phyloP scores from a whole-genome alignment of 1,284 basidiomycete species.

The Xerocomus amazonicus region DNA sequence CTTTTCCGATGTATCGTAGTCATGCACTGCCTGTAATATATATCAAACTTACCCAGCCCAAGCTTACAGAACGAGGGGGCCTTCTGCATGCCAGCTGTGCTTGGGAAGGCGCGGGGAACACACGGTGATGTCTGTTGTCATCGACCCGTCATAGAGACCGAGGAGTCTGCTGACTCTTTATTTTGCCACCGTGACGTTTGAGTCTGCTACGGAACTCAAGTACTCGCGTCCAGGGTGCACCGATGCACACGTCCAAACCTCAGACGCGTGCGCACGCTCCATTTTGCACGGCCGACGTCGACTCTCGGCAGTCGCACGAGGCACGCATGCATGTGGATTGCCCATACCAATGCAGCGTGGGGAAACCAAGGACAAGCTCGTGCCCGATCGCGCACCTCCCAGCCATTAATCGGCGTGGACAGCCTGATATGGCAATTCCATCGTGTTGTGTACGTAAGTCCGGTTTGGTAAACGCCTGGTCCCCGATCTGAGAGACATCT shows the following conservation, averaged over 20 bases:
- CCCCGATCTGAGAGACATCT: constrained; percentile 4
- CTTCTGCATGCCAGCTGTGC: constrained; percentile 3
- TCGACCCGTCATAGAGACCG: background rate
- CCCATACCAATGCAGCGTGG: constrained; percentile 16
- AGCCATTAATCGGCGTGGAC: constrained; percentile 4
- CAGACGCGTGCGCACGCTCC: background rate
- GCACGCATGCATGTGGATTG: constrained; percentile 1
- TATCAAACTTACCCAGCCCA: constrained; percentile 1
- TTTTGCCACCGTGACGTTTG: background rate
- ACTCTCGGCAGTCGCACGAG: constrained; percentile 1
- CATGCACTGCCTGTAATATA: constrained; percentile 15
- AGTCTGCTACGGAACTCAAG: too few relatives aligned
- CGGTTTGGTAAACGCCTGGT: background rate
- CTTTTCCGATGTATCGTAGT: constrained; percentile 13
- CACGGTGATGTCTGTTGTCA: constrained; percentile 10
- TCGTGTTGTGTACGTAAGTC: constrained; percentile 7
- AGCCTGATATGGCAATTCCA: constrained; percentile 3
- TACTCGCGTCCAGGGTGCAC: background rate
- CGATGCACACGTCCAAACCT: background rate
- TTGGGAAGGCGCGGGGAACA: background rate
- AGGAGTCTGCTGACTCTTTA: background rate
- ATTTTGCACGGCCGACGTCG: background rate
- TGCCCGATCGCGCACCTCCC: constrained; percentile 2
- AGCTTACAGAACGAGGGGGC: constrained; percentile 1
- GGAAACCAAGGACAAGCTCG: constrained; percentile 10